These are phyloP conservation scores for Trichophaea hybrida DNA, from an alignment of 2,329 filamentous ascomycete species.

Conservation along the genomic window DNA sequence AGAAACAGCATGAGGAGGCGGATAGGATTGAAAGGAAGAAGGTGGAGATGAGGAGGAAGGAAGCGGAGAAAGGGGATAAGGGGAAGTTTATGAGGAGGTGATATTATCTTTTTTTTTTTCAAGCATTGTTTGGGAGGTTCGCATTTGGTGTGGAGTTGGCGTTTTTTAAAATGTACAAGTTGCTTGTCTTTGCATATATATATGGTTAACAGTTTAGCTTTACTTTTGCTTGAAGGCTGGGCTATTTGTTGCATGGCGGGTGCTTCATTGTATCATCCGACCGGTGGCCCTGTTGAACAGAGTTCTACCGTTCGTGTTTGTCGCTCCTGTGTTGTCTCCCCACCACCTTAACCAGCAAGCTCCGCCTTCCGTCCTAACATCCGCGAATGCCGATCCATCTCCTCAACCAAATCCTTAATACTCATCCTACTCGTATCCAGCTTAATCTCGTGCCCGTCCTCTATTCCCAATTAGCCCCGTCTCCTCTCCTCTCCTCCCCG, in stretches of 20 bases:
- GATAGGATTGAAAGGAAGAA: constrained; percentile 47
- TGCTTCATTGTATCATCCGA: too few relatives aligned
- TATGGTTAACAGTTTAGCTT: too few relatives aligned
- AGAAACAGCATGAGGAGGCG: constrained; percentile 50
- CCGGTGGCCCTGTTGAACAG: too few relatives aligned
- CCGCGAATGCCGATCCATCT: constrained; percentile 81
- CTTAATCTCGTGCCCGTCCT: constrained; percentile 83
- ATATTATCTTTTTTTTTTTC: neutral
- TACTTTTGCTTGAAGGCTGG: too few relatives aligned
- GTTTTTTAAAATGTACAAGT: too few relatives aligned
- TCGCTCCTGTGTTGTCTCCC: too few relatives aligned
- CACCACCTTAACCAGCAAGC: constrained; percentile 38
- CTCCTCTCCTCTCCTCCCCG: neutral
- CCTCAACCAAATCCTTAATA: constrained; percentile 74
- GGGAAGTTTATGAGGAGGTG: constrained; percentile 42
- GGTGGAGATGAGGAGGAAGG: constrained; percentile 59
- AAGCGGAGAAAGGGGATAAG: constrained; percentile 55
- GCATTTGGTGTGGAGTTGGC: too few relatives aligned
- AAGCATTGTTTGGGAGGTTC: too few relatives aligned
- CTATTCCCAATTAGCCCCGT: constrained; percentile 33
- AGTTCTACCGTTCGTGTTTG: too few relatives aligned
- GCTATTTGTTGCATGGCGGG: too few relatives aligned
- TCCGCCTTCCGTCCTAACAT: constrained; percentile 70
- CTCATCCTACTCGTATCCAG: constrained; percentile 67
- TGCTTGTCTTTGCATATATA: too few relatives aligned